A percentile compares a stretch with the other conserved stretches of the same genome.
These are phyloP conservation scores for Vitis riparia DNA, from an alignment of 164 flowering plant species.

Conservation along the genomic window DNA sequence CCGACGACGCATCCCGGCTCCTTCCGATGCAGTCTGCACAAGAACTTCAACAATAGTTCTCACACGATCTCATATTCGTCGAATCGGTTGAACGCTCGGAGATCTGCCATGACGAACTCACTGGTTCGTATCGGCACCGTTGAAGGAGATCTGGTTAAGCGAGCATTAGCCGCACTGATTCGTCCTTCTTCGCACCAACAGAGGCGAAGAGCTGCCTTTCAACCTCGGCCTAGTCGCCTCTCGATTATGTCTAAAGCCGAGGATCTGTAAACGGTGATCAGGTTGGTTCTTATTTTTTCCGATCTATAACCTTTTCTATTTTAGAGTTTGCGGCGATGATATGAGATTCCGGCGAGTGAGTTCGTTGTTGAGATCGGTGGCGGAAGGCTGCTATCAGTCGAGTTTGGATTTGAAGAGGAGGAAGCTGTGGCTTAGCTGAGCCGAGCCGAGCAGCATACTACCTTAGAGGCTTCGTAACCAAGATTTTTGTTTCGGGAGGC, in stretches of 20 bases:
- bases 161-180: slow-evolving; percentile 42
- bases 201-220: slow-evolving; percentile 39
- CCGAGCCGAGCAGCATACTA: no score
- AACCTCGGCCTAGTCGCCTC: slow-evolving; percentile 53
- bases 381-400: no score
- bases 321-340: no score
- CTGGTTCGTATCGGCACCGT: slow-evolving; percentile 46
- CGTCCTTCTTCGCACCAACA: slow-evolving; percentile 65
- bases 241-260: slow-evolving; percentile 47
- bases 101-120: slow-evolving; percentile 54
- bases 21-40: slow-evolving; percentile 50
- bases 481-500: background rate
- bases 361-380: no score
- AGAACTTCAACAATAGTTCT: slow-evolving; percentile 5
- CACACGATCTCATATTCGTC: slow-evolving; percentile 14
- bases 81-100: slow-evolving; percentile 35
- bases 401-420: background rate
- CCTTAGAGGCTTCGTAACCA: no score
- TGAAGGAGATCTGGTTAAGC: slow-evolving; percentile 44
- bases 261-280: background rate
- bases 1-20: slow-evolving; percentile 61
- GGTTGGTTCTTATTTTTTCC: slow-evolving; percentile 7
- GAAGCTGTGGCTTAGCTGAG: no score
- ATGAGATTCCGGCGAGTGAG: background rate
- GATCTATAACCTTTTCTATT: background rate